Conservation (phyloP, 1,284 basidiomycete genomes). For the Exobasidium cylindrosporum region DNA sequence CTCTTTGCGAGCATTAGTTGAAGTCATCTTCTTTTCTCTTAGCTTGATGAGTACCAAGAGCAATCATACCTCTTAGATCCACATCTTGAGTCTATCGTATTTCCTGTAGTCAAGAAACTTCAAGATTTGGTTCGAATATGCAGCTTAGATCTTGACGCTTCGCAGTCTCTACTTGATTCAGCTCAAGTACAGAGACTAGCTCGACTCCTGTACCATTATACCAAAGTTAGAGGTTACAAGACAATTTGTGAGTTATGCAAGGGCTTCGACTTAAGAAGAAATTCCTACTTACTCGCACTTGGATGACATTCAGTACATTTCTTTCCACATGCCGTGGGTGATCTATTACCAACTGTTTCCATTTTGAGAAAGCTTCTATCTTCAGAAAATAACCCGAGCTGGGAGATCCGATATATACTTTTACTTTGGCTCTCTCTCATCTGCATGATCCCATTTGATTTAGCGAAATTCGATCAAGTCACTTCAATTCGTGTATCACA, state of each 20-base stretch:
- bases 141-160: background rate
- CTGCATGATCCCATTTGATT: conserved; percentile 87
- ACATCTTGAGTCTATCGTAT: conserved; percentile 77
- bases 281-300: background rate
- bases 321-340: conserved; percentile 83
- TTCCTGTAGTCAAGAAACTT: conserved; percentile 65
- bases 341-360: conserved; percentile 71
- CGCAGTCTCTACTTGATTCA: background rate
- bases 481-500: no score
- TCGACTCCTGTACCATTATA: conserved; percentile 72
- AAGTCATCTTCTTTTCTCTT: background rate
- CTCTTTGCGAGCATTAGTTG: no score
- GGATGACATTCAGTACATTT: conserved; percentile 67
- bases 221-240: conserved; percentile 89
- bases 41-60: conserved; percentile 86
- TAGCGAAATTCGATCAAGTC: conserved; percentile 75
- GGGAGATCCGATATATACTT: conserved; percentile 79
- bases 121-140: conserved; percentile 25
- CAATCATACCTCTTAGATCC: conserved; percentile 86
- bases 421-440: conserved; percentile 91
- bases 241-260: conserved; percentile 70
- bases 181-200: conserved; percentile 62
- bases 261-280: background rate
- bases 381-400: conserved; percentile 55
- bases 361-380: conserved; percentile 61